Percentiles rank a stretch among this genome's conserved stretches.
These are phyloP conservation scores for Puccinia horiana DNA, from an alignment of 1,284 basidiomycete species.

Conservation along the genomic window DNA sequence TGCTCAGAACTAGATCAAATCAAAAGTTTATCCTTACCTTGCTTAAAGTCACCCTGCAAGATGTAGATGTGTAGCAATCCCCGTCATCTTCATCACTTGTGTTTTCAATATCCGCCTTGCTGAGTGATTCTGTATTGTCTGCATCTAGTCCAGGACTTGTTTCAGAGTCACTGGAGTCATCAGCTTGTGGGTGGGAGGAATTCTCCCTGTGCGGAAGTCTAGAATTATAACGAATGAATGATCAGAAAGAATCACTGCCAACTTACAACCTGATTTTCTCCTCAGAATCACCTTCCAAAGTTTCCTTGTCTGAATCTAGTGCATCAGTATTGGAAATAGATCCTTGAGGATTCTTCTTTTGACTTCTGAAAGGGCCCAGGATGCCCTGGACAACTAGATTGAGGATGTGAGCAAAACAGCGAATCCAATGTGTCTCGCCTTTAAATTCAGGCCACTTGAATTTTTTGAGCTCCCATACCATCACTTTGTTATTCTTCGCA, in stretches of 20 bases:
- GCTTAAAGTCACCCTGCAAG: neutral
- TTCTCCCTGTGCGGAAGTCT: neutral
- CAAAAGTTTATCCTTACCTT: neutral
- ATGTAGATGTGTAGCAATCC: neutral
- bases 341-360: too few relatives aligned
- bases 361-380: neutral
- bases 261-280: neutral
- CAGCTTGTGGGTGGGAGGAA: neutral
- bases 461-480: too few relatives aligned
- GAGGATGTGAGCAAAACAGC: conserved; percentile 6
- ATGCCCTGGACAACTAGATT: neutral
- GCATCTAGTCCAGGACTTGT: neutral
- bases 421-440: neutral
- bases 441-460: too few relatives aligned
- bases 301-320: neutral
- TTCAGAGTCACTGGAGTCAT: neutral
- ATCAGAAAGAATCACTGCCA: neutral
- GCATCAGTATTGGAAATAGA: neutral
- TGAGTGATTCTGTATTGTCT: neutral
- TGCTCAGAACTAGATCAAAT: neutral
- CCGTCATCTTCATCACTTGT: neutral
- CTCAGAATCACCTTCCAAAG: neutral
- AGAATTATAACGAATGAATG: neutral
- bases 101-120: neutral
- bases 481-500: too few relatives aligned